Base-by-base conservation (phyloP, 2,329 filamentous ascomycete species). In the Penicillium sp. region DNA sequence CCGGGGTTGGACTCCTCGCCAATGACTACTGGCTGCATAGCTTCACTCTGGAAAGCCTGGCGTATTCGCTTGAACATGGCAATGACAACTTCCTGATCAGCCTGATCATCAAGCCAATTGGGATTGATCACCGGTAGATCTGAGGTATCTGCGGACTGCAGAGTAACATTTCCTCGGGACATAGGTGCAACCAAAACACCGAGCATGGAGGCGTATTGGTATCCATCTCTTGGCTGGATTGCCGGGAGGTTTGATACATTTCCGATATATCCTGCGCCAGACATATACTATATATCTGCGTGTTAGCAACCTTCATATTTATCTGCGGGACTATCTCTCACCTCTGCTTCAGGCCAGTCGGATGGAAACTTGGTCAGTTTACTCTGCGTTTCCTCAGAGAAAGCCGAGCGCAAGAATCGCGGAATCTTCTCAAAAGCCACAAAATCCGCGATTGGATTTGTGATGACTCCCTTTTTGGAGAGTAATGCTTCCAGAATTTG, bases 81-180 rank as follows among this genome's bases (percentile, higher is more conserved):
- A 15, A 84, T 62, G 9, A 72, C 76, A 3, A 82, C 69, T 23
- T 81, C 75, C 13, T 73, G 60, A 38, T 84, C 81, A 0, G 72
- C 66, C 9, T 70, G 65, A 15, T 75, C 68, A 3, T 68, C 67
- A 4, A 83, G 69, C 73, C 75, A 83, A 62, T 78, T 78, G 2
- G 80, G 78, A 61, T 81, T 73, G 56, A 82, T 76, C 8, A 77
- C 60, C 0, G 81, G 81, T 0, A 66, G 60, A n/a, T 75, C 72
- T 0, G 61, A 56, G 0, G 62, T 68, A 42, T 67, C 60, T 10
- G 53, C 51, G 0, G 66, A 70, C 3, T 50, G 50, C 19, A 82
- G 69, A 0, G 74, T 78, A 2, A 82, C 68, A 38, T 73, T 81
- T 2, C 80, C 80, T 0, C 77, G 73, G 0, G 79, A 81, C 0